Evolutionary conservation across 2,329 filamentous ascomycete species (phyloP).

Genomic region (Aureobasidium uvarum): DNA sequence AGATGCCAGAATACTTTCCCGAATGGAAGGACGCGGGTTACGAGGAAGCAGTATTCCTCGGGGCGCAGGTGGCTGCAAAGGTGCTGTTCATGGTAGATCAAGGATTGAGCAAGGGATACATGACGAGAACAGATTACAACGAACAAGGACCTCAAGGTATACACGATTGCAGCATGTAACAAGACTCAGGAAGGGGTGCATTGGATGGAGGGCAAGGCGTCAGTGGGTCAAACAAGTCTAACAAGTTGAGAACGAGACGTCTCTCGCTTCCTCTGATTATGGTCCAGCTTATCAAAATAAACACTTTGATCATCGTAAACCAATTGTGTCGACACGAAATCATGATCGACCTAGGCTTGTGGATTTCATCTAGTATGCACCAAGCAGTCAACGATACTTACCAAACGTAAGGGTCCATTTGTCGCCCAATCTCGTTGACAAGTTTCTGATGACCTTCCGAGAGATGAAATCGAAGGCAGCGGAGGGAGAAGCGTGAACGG

Average conservation of each 20-base stretch:
- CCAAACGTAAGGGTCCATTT: not conserved
- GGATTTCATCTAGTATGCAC: not conserved
- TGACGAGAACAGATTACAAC: slow-evolving; percentile 67
- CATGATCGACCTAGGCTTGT: not conserved
- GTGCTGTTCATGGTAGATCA: slow-evolving; percentile 69
- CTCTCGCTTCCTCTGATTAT: slow-evolving; percentile 6
- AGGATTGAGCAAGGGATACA: slow-evolving; percentile 65
- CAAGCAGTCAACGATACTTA: slow-evolving; percentile 10
- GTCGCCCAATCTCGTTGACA: not conserved
- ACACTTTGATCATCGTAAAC: not conserved
- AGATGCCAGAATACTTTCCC: slow-evolving; percentile 78
- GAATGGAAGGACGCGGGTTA: slow-evolving; percentile 78
- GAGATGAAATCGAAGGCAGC: not conserved
- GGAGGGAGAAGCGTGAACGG: not conserved
- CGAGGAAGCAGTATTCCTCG: slow-evolving; percentile 84
- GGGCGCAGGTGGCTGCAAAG: slow-evolving; percentile 80
- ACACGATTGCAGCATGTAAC: slow-evolving; percentile 49
- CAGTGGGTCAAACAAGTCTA: not conserved
- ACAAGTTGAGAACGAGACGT: slow-evolving; percentile 1
- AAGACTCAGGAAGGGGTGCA: not conserved
- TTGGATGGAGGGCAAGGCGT: not conserved
- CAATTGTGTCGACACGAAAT: not conserved
- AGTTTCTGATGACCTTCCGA: not conserved
- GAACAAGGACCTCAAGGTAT: slow-evolving; percentile 64
- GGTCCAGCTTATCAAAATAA: not conserved